Conservation (phyloP, 2,329 filamentous ascomycete genomes). For the Volutella citrinella region DNA sequence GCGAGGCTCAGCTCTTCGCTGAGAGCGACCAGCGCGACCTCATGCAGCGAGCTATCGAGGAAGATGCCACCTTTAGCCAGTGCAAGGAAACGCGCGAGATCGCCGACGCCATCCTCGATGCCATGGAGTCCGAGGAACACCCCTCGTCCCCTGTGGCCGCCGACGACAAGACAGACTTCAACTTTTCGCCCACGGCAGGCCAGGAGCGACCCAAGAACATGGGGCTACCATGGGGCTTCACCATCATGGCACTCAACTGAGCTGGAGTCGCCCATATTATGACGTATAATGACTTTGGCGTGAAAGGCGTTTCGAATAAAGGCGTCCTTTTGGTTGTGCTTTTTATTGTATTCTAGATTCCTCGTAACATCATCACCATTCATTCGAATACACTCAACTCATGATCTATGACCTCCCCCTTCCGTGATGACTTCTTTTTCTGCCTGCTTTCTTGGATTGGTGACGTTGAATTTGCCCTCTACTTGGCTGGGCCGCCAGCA, state of each 20-base stretch:
- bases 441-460: slow-evolving; percentile 22
- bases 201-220: slow-evolving; percentile 23
- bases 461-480: too few species aligned
- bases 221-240: slow-evolving; percentile 23
- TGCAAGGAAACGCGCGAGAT: slow-evolving; percentile 18
- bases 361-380: slow-evolving; percentile 21
- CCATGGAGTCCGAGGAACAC: slow-evolving; percentile 24
- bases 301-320: slow-evolving; percentile 17
- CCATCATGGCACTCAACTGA: slow-evolving; percentile 27
- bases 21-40: slow-evolving; percentile 25
- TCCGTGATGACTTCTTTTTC: slow-evolving; percentile 11
- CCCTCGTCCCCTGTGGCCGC: slow-evolving; percentile 17
- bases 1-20: slow-evolving; percentile 23
- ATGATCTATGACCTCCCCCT: slow-evolving; percentile 12
- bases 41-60: slow-evolving; percentile 23
- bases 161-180: slow-evolving; percentile 23
- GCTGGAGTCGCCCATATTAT: slow-evolving; percentile 4
- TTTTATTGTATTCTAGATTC: too few species aligned
- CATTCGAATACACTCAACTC: slow-evolving; percentile 29
- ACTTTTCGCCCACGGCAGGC: slow-evolving; percentile 18
- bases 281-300: slow-evolving; percentile 16
- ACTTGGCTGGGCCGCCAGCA: too few species aligned
- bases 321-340: slow-evolving; percentile 7
- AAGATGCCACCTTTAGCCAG: slow-evolving; percentile 21
- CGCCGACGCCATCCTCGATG: slow-evolving; percentile 20